Evolutionary conservation across 2,329 filamentous ascomycete genomes (phyloP), one percentile per base, ranked within the genome.

Genomic region (Cladophialophora psammophila): DNA sequence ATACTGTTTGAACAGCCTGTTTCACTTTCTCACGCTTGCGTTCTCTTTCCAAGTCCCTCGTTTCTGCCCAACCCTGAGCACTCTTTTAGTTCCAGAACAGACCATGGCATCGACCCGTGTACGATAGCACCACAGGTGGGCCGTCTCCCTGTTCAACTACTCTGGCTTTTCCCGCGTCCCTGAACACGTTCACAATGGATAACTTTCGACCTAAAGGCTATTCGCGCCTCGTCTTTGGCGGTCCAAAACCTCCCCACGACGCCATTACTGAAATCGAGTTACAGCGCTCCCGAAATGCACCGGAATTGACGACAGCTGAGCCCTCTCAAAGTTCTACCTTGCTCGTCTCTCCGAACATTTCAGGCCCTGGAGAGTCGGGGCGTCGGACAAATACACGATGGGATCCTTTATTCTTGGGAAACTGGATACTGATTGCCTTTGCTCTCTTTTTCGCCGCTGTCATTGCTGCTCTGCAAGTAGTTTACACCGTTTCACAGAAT

Each of bases 351-450:
- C 20, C 53, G 20, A 32, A 60, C n/a, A 50, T 38, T 9, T n/a
- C 48, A 55, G n/a, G 26, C 2, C 40, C 56, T 36, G 35, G 56
- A 48, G 26, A 52, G 35, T 32, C 2, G 26, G 48, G 26, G 6
- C 45, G 34, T 34, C 34, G 26, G 40, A 20, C 63, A 13, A 52
- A 65, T 31, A 69, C 64, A 40, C 20, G 53, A 15, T 69, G 64
- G 67, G 45, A 69, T 60, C 69, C 67, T 6, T 52, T 64, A 8
- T 71, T 71, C 61, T 60, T 65, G 15, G 48, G 64, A 15, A 57
- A 20, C 34, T 71, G 69, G 69, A 57, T 71, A 3, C 50, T 71
- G 36, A 12, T 62, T n/a, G 13, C 31, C 10, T 71, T 71, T 59
- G 63, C 67, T 3, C 7, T 64, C 10, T 67, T 69, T 60, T 71